A percentile compares a stretch with the other conserved stretches of the same genome.
Conservation (phyloP, 2,329 filamentous ascomycete species). For the Lecanicillium sp. region DNA sequence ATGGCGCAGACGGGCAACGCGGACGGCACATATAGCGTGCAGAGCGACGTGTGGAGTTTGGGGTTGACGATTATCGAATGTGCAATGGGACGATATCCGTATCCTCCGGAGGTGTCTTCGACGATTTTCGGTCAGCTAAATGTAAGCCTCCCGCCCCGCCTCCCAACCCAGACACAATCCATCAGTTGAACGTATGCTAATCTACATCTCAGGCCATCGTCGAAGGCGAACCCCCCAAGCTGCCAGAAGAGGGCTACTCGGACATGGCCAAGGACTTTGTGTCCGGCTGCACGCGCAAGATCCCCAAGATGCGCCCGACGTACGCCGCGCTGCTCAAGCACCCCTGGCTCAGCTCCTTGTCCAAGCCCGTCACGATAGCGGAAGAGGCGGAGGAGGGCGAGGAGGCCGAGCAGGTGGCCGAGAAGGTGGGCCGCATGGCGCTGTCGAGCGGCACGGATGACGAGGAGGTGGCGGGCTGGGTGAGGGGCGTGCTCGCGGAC, state of each 20-base stretch:
- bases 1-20: slow-evolving; percentile 63
- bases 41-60: slow-evolving; percentile 96
- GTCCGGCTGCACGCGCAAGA: slow-evolving; percentile 82
- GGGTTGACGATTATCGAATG: slow-evolving; percentile 94
- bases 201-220: slow-evolving; percentile 72
- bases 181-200: too few species aligned
- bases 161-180: too few species aligned
- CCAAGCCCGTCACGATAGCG: slow-evolving; percentile 67
- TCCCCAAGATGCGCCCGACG: slow-evolving; percentile 84
- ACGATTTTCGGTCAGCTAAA: slow-evolving; percentile 97
- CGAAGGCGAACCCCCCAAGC: slow-evolving; percentile 86
- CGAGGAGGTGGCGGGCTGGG: slow-evolving; percentile 81
- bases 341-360: slow-evolving; percentile 73
- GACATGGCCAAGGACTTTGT: slow-evolving; percentile 81
- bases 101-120: slow-evolving; percentile 93
- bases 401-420: slow-evolving; percentile 29
- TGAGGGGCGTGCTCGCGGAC: slow-evolving; percentile 59
- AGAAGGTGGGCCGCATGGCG: slow-evolving; percentile 35
- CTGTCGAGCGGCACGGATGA: slow-evolving; percentile 51
- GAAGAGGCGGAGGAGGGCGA: slow-evolving; percentile 63
- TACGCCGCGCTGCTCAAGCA: slow-evolving; percentile 87
- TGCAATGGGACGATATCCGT: slow-evolving; percentile 88
- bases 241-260: slow-evolving; percentile 75
- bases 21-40: slow-evolving; percentile 90
- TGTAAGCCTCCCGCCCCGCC: slow-evolving; percentile 56